These are phyloP conservation scores for Bocquillonia castaneifolia DNA, from an alignment of 441 rosid species.

Conservation along the genomic window DNA sequence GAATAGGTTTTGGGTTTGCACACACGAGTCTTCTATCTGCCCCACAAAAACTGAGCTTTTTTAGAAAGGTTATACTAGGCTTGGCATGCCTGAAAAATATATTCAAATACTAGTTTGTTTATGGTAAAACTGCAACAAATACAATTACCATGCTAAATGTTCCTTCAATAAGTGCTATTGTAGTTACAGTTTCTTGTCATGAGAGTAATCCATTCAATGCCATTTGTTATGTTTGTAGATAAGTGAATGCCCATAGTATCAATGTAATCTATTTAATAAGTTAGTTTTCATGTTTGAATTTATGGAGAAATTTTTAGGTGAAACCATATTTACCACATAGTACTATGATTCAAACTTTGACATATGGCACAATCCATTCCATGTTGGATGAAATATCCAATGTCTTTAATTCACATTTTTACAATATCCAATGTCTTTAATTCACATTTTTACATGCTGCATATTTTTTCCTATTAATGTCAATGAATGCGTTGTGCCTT, in stretches of 20 bases:
- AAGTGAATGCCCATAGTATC: not conserved
- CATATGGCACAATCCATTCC: too few relatives aligned
- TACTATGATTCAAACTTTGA: too few relatives aligned
- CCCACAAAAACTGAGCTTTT: not conserved
- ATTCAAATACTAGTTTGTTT: not conserved
- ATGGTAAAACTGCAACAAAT: not conserved
- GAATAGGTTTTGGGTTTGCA: too few relatives aligned
- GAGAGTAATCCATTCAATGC: not conserved
- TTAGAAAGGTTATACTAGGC: not conserved
- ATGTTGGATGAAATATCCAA: too few relatives aligned
- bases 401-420: too few relatives aligned
- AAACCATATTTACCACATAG: too few relatives aligned
- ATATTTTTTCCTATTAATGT: too few relatives aligned
- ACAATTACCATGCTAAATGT: not conserved
- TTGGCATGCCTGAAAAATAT: not conserved
- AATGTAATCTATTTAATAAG: not conserved
- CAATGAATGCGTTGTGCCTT: too few relatives aligned
- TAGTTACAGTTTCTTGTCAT: not conserved
- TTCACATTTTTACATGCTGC: not conserved
- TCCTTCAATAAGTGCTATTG: not conserved
- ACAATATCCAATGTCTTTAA: too few relatives aligned
- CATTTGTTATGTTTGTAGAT: not conserved
- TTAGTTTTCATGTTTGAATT: not conserved
- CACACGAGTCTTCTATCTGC: too few relatives aligned
- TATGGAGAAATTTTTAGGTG: not conserved